Evolutionary conservation across 106 monocot genomes (phyloP).

Genomic region (Xerophyta viscosa): DNA sequence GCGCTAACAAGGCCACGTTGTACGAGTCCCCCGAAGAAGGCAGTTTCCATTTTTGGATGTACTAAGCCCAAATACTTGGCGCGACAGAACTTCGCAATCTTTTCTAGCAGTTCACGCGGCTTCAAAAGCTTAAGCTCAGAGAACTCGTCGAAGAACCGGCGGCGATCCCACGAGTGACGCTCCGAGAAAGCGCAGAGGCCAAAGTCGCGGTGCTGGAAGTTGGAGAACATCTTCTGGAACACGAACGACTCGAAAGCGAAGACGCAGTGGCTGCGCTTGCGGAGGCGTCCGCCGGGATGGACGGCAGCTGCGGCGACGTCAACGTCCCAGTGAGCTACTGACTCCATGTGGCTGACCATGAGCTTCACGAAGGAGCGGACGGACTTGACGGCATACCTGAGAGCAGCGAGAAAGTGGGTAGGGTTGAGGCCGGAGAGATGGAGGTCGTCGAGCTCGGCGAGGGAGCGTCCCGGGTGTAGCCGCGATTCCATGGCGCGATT

Average conservation of each 20-base stretch:
- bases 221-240: constrained; percentile 49
- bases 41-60: constrained; percentile 49
- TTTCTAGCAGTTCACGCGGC: constrained; percentile 3
- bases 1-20: constrained; percentile 18
- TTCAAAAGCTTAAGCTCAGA: constrained; percentile 9
- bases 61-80: constrained; percentile 54
- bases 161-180: constrained; percentile 16
- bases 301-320: constrained; percentile 33
- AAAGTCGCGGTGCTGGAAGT: constrained; percentile 48
- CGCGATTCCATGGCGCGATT: constrained; percentile 20
- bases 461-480: constrained; percentile 25
- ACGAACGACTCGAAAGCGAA: constrained; percentile 67
- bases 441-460: constrained; percentile 41
- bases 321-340: constrained; percentile 60
- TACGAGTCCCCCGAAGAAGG: constrained; percentile 27
- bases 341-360: constrained; percentile 48
- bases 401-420: constrained; percentile 47
- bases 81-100: constrained; percentile 20
- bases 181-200: constrained; percentile 6
- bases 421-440: constrained; percentile 58
- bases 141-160: constrained; percentile 62
- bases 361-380: constrained; percentile 44
- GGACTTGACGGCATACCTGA: constrained; percentile 41
- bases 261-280: constrained; percentile 20
- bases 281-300: constrained; percentile 20